These are phyloP conservation scores for Talaromyces sp. DNA, from an alignment of 2,329 filamentous ascomycete species.

Conservation along the genomic window DNA sequence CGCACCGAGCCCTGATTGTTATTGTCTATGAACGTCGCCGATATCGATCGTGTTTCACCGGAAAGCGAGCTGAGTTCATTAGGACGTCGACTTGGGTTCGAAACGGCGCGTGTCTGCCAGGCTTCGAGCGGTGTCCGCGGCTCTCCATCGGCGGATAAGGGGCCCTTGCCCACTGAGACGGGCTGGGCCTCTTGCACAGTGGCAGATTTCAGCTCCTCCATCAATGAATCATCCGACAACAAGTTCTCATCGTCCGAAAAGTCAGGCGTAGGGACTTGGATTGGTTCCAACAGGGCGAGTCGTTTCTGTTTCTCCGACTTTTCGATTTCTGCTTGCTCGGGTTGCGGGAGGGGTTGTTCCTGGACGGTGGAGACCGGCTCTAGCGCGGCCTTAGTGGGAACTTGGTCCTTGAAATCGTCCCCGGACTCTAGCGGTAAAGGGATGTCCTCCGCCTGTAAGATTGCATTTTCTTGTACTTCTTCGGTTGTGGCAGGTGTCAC, in stretches of 20 bases:
- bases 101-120: constrained; percentile 41
- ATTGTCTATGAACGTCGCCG: constrained; percentile 33
- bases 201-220: constrained; percentile 80
- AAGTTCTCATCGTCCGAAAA: constrained; percentile 44
- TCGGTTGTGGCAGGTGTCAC: neutral
- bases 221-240: constrained; percentile 67
- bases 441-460: constrained; percentile 3
- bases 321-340: constrained; percentile 22
- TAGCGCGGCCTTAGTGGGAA: constrained; percentile 13
- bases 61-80: constrained; percentile 32
- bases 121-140: constrained; percentile 28
- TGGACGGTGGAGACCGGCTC: constrained; percentile 13
- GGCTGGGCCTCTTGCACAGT: constrained; percentile 80
- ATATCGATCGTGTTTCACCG: constrained; percentile 37
- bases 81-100: constrained; percentile 34
- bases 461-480: neutral
- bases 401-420: constrained; percentile 10
- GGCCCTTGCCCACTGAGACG: constrained; percentile 75
- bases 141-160: constrained; percentile 58
- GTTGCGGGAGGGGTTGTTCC: constrained; percentile 23
- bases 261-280: constrained; percentile 43
- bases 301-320: constrained; percentile 32
- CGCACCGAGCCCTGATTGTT: constrained; percentile 23
- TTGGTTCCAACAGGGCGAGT: constrained; percentile 50
- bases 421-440: constrained; percentile 12